Evolutionary conservation across 345 rosid species (phyloP).

Genomic region (Hibiscus tridactylites): DNA sequence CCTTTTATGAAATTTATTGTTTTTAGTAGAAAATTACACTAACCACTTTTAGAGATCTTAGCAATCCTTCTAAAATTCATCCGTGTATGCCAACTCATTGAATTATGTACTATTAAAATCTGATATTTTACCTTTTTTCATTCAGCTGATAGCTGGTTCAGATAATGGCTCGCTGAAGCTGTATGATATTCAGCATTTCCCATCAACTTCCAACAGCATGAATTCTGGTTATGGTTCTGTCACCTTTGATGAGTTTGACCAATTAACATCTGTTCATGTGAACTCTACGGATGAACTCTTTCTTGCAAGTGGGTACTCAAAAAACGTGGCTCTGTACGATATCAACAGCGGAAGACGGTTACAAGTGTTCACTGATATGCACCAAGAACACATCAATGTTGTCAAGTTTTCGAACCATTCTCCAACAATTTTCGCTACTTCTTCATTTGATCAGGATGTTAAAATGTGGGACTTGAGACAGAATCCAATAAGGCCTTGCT

Average conservation of each 20-base stretch:
- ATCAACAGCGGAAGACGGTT: slow-evolving; percentile 62
- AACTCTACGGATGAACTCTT: slow-evolving; percentile 80
- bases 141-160: slow-evolving; percentile 92
- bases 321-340: slow-evolving; percentile 78
- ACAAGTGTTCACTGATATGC: slow-evolving; percentile 78
- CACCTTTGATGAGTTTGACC: slow-evolving; percentile 84
- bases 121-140: background rate
- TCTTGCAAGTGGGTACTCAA: slow-evolving; percentile 94
- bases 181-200: slow-evolving; percentile 51
- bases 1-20: background rate
- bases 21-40: background rate
- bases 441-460: slow-evolving; percentile 87
- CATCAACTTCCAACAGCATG: slow-evolving; percentile 26
- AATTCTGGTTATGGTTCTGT: slow-evolving; percentile 31
- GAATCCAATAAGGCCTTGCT: slow-evolving; percentile 68
- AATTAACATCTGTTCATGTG: slow-evolving; percentile 83
- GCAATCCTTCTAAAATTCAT: background rate
- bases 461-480: slow-evolving; percentile 93
- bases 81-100: background rate
- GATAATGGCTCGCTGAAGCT: slow-evolving; percentile 83
- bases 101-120: background rate
- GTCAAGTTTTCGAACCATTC: slow-evolving; percentile 90
- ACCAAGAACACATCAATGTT: slow-evolving; percentile 82
- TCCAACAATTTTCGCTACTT: slow-evolving; percentile 83
- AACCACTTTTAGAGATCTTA: background rate